Evolutionary conservation across 2,329 filamentous ascomycete species (phyloP).

Genomic region (Emmonsiellopsis sp.): DNA sequence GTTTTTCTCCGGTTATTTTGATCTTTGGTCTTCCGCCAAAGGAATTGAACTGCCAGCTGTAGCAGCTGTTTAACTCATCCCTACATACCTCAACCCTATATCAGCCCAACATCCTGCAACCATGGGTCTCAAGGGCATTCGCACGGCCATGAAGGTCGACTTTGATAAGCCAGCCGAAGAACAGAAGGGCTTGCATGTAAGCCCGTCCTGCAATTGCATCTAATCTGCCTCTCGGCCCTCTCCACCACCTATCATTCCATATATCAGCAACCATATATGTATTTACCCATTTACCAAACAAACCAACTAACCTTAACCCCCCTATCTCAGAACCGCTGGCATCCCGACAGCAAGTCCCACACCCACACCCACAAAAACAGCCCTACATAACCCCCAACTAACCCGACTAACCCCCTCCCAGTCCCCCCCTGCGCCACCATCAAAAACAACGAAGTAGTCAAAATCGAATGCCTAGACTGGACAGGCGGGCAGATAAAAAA

Average conservation of each 20-base stretch:
- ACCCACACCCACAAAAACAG: neutral
- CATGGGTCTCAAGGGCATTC: constrained; percentile 42
- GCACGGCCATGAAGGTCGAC: constrained; percentile 64
- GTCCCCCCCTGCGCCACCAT: constrained; percentile 67
- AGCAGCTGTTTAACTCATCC: neutral
- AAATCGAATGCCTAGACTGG: constrained; percentile 89
- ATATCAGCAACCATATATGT: constrained; percentile 4
- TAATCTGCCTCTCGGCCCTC: too few species aligned
- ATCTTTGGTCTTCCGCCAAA: neutral
- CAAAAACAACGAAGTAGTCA: constrained; percentile 76
- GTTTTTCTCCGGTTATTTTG: neutral
- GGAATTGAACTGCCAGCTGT: neutral
- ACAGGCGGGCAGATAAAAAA: constrained; percentile 71
- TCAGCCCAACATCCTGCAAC: neutral
- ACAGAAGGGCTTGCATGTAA: constrained; percentile 61
- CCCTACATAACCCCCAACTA: too few species aligned
- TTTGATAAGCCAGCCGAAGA: constrained; percentile 61
- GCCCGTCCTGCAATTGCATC: constrained; percentile 17
- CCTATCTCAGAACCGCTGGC: constrained; percentile 72
- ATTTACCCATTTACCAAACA: constrained; percentile 1
- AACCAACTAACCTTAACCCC: constrained; percentile 4
- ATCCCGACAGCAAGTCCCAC: constrained; percentile 64
- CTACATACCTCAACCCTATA: neutral
- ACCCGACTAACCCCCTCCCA: constrained; percentile 25
- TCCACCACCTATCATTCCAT: neutral